Base-by-base conservation (phyloP, 495 filamentous ascomycete species). In the Usnea hakonensis region DNA sequence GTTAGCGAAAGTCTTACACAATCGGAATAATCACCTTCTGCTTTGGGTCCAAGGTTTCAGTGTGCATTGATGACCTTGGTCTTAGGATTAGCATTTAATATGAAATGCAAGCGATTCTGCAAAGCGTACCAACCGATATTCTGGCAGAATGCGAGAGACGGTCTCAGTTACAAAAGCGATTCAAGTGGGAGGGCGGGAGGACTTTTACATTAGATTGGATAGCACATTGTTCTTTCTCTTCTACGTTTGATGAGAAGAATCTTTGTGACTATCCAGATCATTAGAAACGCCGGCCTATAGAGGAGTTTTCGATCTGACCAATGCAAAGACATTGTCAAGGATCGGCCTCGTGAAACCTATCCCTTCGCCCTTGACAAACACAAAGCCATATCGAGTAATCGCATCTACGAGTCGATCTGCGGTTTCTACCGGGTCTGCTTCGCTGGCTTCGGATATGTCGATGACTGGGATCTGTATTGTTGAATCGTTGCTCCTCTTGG, bases 81-180 rank as follows among this genome's bases (percentile, higher is more conserved):
- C n/a, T n/a, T n/a, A n/a, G n/a, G n/a, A n/a, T n/a, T n/a, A n/a
- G n/a, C n/a, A n/a, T n/a, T n/a, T n/a, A n/a, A n/a, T n/a, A n/a
- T n/a, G n/a, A n/a, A n/a, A n/a, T n/a, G n/a, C n/a, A n/a, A n/a
- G n/a, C n/a, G n/a, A n/a, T n/a, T n/a, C n/a, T n/a, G n/a, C n/a
- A n/a, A n/a, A n/a, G n/a, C n/a, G n/a, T n/a, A n/a, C 94, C 94
- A 98, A 28, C 93, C 94, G 37, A 84, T 83, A 65, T 97, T 97
- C 77, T 88, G 67, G 66, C 28, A n/a, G 35, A 7, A 26, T 3
- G 19, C 44, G 55, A 52, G 30, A 21, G 33, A 32, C 23, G 30
- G 16, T 26, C 19, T 38, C 30, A 28, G 11, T 54, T 8, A 38
- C 13, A 60, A 3, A 35, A 32, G 13, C 17, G n/a, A 16, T 19